These are phyloP conservation scores for Henckelia pumila DNA, from an alignment of 257 asterid genomes.

Conservation along the genomic window DNA sequence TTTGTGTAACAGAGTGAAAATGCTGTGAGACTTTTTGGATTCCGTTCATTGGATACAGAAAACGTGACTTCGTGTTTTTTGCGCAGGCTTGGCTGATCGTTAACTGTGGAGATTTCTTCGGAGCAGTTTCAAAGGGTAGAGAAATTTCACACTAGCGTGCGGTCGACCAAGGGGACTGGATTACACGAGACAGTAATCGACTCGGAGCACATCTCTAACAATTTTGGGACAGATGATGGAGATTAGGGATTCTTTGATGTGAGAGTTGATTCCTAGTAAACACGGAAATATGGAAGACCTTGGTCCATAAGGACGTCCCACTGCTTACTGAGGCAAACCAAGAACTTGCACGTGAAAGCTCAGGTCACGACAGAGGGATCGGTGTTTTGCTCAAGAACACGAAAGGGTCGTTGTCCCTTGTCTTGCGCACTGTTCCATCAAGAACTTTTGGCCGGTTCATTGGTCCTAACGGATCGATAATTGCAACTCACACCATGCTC, in stretches of 20 bases:
- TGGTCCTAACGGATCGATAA: slow-evolving; percentile 65
- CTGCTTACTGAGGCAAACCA: slow-evolving; percentile 50
- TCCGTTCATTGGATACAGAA: neutral
- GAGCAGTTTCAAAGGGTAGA: too few relatives aligned
- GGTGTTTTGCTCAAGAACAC: slow-evolving; percentile 62
- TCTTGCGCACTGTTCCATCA: slow-evolving; percentile 42
- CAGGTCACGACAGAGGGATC: slow-evolving; percentile 66
- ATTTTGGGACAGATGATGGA: slow-evolving; percentile 58
- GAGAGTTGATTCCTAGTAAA: slow-evolving; percentile 50
- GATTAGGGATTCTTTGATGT: slow-evolving; percentile 70
- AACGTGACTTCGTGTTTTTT: neutral
- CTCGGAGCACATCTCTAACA: slow-evolving; percentile 48
- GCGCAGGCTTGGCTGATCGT: slow-evolving; percentile 61
- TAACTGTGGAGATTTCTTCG: slow-evolving; percentile 55
- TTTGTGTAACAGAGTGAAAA: neutral
- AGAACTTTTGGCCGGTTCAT: slow-evolving; percentile 57
- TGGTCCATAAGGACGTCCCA: slow-evolving; percentile 56
- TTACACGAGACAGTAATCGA: slow-evolving; percentile 44
- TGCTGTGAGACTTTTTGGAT: neutral
- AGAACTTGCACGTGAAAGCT: slow-evolving; percentile 63
- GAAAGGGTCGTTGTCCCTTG: slow-evolving; percentile 49
- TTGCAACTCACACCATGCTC: slow-evolving; percentile 51
- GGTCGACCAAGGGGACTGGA: slow-evolving; percentile 40
- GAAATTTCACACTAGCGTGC: slow-evolving; percentile 41
- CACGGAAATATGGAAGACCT: slow-evolving; percentile 52